phyloP scores from a whole-genome alignment of 345 rosid species.

The Brassica cretica region DNA sequence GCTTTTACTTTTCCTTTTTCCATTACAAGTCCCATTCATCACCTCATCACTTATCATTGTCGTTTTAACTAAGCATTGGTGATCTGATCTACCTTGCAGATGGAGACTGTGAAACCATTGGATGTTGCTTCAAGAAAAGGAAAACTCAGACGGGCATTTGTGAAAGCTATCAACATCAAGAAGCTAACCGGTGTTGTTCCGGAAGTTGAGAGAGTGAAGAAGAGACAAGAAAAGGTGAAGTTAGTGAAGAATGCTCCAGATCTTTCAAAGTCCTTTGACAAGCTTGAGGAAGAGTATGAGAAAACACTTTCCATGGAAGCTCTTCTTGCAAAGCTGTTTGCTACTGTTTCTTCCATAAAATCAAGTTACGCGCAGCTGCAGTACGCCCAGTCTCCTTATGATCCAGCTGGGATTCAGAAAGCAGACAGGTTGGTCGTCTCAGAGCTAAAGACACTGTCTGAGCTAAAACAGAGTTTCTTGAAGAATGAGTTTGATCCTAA shows the following conservation, averaged over 20 bases:
- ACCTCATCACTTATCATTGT: not conserved
- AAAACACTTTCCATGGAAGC: constrained; percentile 57
- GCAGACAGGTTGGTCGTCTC: constrained; percentile 63
- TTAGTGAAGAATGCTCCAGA: constrained; percentile 33
- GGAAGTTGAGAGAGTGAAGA: constrained; percentile 35
- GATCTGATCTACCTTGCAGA: constrained; percentile 41
- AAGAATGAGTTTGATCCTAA: constrained; percentile 71
- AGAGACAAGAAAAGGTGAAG: constrained; percentile 12
- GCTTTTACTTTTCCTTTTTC: constrained; percentile 38
- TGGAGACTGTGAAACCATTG: constrained; percentile 74
- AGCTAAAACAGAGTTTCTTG: constrained; percentile 70
- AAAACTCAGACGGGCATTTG: constrained; percentile 61
- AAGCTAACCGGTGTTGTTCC: constrained; percentile 63
- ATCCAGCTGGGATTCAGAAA: constrained; percentile 66
- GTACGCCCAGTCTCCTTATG: constrained; percentile 79
- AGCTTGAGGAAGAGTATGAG: constrained; percentile 47
- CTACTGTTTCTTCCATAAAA: constrained; percentile 69
- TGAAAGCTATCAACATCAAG: constrained; percentile 64
- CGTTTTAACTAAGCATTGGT: constrained; percentile 19
- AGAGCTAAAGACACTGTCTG: constrained; percentile 68
- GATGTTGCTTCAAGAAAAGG: constrained; percentile 59
- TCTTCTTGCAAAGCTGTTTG: constrained; percentile 71
- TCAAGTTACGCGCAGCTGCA: constrained; percentile 82
- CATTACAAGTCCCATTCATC: constrained; percentile 13
- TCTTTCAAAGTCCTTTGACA: constrained; percentile 50